Base-by-base conservation (phyloP, 129 eudicot genomes). In the Tagetes erecta region DNA sequence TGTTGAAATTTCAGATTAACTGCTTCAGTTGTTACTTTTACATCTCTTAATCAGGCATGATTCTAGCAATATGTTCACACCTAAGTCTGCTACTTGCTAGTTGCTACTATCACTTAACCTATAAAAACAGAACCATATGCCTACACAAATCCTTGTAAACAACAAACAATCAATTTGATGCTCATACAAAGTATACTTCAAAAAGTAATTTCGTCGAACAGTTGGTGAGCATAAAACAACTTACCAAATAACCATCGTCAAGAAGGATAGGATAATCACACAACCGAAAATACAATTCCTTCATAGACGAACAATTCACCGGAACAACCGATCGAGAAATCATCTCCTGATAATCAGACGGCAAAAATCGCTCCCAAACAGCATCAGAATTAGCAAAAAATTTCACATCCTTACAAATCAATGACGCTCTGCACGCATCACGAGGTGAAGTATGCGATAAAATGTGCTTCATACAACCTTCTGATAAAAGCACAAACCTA, bases 361-460 rank as follows among this genome's bases (percentile, higher is more conserved):
- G 97, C 82, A 87, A 60, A n/a, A 89, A 92, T 1, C 75, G 70
- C 46, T 80, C 81, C 96, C 97, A 89, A 0, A 89, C 80, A 8
- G 55, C 63, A 10, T 92, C 87, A 12, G 89, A 83, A 56, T 92
- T 84, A 2, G 88, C 83, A 0, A 82, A 85, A 3, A 76, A 58
- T 68, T 64, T 87, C 81, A 89, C 77, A 0, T 45, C 83, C 56
- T 47, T 68, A 0, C 83, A 89, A 12, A 85, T 45, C 7, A 78
- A 30, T 0, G 87, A 76, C 2, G 85, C 76, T 41, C 83, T 79
- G 37, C 85, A 80, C 38, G 91, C 85, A 78, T 92, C 96, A 49
- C 63, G 46, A 38, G 97, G 87, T 11, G 88, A 76, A 2, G 91
- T 92, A 1, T 72, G 71, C 5, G 94, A 67, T 1, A 87, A 34